Percentiles rank a stretch among this genome's conserved stretches.
Evolutionary conservation across 108 stramenopile genomes (phyloP).

Genomic region (Cylindrotheca fusiformis): DNA sequence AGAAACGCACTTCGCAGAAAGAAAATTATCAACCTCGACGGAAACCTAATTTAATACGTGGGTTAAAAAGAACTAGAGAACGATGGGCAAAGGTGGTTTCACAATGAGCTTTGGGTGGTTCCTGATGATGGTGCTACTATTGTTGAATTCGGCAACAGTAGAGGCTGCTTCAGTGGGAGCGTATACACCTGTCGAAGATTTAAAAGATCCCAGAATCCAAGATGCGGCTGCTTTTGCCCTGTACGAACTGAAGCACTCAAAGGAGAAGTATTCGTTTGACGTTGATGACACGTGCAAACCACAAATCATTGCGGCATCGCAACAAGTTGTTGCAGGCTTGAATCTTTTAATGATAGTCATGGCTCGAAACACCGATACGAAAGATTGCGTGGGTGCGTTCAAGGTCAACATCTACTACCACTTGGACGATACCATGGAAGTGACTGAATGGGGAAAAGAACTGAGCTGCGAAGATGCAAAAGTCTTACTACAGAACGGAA

Average conservation of each 20-base stretch:
- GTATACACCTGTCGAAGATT: not conserved
- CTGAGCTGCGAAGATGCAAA: slow-evolving; percentile 13
- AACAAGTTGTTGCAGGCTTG: slow-evolving; percentile 43
- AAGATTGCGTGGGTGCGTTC: slow-evolving; percentile 27
- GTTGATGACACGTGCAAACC: not conserved
- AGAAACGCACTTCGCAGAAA: too few relatives aligned
- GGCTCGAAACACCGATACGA: not conserved
- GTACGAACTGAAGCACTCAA: not conserved
- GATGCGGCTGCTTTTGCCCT: not conserved
- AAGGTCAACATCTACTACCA: slow-evolving; percentile 23
- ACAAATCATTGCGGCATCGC: slow-evolving; percentile 12
- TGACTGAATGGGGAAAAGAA: slow-evolving; percentile 25
- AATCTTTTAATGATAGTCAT: slow-evolving; percentile 25
- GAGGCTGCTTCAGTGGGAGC: not conserved
- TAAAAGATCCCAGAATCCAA: not conserved
- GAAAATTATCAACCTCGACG: too few relatives aligned
- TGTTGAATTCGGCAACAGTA: too few relatives aligned
- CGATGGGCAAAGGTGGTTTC: too few relatives aligned
- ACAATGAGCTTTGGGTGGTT: not conserved
- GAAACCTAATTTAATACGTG: too few relatives aligned
- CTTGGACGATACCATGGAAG: slow-evolving; percentile 23
- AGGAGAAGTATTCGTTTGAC: not conserved
- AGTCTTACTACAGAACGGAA: not conserved
- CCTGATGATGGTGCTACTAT: not conserved
- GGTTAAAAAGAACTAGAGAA: too few relatives aligned